A percentile compares a stretch with the other conserved stretches of the same genome.
Evolutionary conservation across 139 green algal genomes (phyloP).

Genomic region (Chlorella sp.): DNA sequence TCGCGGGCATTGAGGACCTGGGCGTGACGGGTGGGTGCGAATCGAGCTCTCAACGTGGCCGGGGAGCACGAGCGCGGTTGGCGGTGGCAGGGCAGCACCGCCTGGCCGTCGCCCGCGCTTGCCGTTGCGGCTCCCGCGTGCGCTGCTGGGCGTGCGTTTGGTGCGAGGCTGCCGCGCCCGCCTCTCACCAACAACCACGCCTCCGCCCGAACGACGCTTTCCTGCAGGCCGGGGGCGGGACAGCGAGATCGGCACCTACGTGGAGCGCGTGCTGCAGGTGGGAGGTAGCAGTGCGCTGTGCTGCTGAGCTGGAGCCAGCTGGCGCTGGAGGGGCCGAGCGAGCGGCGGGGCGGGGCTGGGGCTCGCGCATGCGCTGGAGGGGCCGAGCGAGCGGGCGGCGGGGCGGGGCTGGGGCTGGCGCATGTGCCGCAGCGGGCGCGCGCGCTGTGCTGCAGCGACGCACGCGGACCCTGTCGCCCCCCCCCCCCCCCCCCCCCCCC

Average conservation of each 20-base stretch:
- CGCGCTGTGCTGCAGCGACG: not conserved
- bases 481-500: too few species aligned
- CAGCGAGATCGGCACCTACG: constrained; percentile 96
- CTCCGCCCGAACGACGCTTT: too few species aligned
- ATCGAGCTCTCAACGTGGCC: too few species aligned
- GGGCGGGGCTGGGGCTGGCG: not conserved
- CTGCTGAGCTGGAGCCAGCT: too few species aligned
- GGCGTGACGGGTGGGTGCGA: constrained; percentile 94
- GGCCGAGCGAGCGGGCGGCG: not conserved
- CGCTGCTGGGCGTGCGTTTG: too few species aligned
- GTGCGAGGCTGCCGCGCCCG: too few species aligned
- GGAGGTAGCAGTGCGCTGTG: too few species aligned
- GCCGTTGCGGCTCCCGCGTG: too few species aligned
- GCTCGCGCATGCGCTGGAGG: not conserved
- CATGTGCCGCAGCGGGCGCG: not conserved
- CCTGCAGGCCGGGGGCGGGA: constrained; percentile 86
- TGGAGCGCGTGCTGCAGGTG: constrained; percentile 56
- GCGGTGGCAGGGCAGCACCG: too few species aligned
- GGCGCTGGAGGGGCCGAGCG: not conserved
- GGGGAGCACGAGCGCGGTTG: too few species aligned
- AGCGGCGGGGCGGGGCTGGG: not conserved
- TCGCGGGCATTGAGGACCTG: constrained; percentile 94
- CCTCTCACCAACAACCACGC: too few species aligned
- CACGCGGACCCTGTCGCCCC: not conserved
- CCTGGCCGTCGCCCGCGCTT: too few species aligned